Percentiles rank a stretch among this genome's conserved stretches.
phyloP scores from a whole-genome alignment of 495 filamentous ascomycete species.

The Hypoxylon fragiforme region DNA sequence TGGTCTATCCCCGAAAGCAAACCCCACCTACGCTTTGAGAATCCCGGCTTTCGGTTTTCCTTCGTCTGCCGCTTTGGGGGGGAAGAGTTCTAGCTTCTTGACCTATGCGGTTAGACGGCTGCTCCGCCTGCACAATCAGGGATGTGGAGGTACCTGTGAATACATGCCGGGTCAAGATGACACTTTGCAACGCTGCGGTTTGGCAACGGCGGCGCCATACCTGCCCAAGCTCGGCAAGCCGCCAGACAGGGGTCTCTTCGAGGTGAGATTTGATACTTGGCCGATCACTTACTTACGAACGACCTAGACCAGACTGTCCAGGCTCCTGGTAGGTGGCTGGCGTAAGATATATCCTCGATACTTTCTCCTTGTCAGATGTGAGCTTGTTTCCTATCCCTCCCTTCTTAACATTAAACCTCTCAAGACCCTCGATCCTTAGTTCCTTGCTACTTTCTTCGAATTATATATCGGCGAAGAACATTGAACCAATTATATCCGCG shows the following conservation, averaged over 20 bases:
- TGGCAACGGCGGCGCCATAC: constrained; percentile 9
- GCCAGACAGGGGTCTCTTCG: constrained; percentile 15
- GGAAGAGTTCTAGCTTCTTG: background rate
- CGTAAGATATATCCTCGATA: constrained; percentile 29
- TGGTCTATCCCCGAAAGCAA: constrained; percentile 19
- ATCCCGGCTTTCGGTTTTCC: constrained; percentile 27
- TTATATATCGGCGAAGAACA: background rate
- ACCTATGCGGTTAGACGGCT: constrained; percentile 31
- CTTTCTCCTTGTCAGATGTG: constrained; percentile 9
- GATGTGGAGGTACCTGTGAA: constrained; percentile 26
- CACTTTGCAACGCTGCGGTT: constrained; percentile 15
- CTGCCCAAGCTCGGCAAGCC: constrained; percentile 20
- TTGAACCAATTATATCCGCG: too few relatives aligned
- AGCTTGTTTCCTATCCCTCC: constrained; percentile 3
- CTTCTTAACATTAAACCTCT: background rate
- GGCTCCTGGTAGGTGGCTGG: constrained; percentile 6
- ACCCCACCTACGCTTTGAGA: constrained; percentile 18
- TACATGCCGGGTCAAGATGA: constrained; percentile 23
- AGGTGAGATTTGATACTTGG: constrained; percentile 19
- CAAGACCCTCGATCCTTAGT: background rate
- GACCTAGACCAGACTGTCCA: constrained; percentile 16
- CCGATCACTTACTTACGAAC: constrained; percentile 19
- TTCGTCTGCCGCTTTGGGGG: constrained; percentile 6
- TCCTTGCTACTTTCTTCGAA: background rate
- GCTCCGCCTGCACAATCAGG: constrained; percentile 31